A percentile compares a stretch with the other conserved stretches of the same genome.
These are phyloP conservation scores for Garcia nutans DNA, from an alignment of 345 rosid species.

Conservation along the genomic window DNA sequence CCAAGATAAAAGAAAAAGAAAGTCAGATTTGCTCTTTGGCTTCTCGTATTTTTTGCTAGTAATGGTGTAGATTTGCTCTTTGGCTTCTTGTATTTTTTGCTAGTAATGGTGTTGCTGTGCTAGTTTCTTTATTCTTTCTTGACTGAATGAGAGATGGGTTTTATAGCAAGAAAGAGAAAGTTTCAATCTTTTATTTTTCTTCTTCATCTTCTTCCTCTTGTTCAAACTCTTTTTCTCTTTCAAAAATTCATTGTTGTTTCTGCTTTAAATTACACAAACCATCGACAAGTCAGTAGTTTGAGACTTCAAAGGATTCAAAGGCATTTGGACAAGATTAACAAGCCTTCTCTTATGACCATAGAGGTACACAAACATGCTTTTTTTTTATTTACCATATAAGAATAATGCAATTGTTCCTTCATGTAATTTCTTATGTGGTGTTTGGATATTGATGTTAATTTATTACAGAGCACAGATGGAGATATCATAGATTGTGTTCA, in stretches of 20 bases:
- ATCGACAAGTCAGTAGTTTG: slow-evolving; percentile 63
- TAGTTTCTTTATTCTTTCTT: slow-evolving; percentile 17
- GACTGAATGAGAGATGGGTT: slow-evolving; percentile 51
- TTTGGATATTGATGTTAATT: neutral
- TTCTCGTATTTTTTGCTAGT: too few relatives aligned
- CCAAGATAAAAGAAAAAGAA: slow-evolving; percentile 13
- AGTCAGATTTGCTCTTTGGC: slow-evolving; percentile 20
- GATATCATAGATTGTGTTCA: slow-evolving; percentile 37
- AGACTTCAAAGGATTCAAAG: slow-evolving; percentile 57
- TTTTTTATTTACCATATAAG: too few relatives aligned
- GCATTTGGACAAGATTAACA: slow-evolving; percentile 32
- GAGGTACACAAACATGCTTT: slow-evolving; percentile 15
- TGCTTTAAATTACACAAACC: slow-evolving; percentile 49
- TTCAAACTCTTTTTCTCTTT: neutral
- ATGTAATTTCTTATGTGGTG: neutral
- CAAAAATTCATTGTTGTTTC: slow-evolving; percentile 24
- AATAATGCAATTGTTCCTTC: too few relatives aligned
- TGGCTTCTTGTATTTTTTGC: slow-evolving; percentile 17
- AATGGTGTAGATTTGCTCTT: slow-evolving; percentile 13
- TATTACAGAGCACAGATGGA: slow-evolving; percentile 39
- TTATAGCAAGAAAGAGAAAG: slow-evolving; percentile 22
- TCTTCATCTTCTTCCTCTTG: slow-evolving; percentile 22
- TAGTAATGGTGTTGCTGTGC: slow-evolving; percentile 30
- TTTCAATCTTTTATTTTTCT: slow-evolving; percentile 14
- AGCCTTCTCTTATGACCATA: slow-evolving; percentile 29